These are phyloP conservation scores for Musa itinerans DNA, from an alignment of 176 grass and related monocot genomes.

Conservation along the genomic window DNA sequence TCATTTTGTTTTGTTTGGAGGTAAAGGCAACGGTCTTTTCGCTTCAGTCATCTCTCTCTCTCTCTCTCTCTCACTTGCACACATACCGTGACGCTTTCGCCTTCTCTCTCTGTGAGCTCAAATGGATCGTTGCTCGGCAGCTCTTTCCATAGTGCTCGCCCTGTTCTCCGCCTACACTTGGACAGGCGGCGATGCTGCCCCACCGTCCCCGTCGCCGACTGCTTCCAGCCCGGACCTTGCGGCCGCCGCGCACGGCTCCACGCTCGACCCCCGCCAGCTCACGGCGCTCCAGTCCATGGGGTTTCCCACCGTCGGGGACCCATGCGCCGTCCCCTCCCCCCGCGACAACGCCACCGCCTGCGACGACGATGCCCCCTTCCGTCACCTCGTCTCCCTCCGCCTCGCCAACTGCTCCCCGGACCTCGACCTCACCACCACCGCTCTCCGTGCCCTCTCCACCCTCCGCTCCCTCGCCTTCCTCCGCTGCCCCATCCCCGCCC, in stretches of 20 bases:
- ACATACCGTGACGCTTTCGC: not conserved
- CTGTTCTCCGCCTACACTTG: not conserved
- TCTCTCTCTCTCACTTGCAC: not conserved
- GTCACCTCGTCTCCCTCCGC: conserved; percentile 57
- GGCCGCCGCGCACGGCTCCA: conserved; percentile 1
- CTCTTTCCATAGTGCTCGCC: not conserved
- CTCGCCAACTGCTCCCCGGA: conserved; percentile 71
- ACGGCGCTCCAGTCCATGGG: conserved; percentile 66
- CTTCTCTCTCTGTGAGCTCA: not conserved
- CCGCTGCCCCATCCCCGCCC: conserved; percentile 50
- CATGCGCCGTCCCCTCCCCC: conserved; percentile 27
- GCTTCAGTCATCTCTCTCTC: not conserved
- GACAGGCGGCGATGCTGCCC: not conserved
- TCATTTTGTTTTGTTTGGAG: too few species aligned
- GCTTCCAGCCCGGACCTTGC: not conserved
- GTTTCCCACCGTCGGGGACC: conserved; percentile 28
- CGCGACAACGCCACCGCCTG: conserved; percentile 43
- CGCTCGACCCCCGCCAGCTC: conserved; percentile 68
- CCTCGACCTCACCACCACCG: conserved; percentile 52
- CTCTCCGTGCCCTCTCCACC: conserved; percentile 51
- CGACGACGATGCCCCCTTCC: conserved; percentile 54
- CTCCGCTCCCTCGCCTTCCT: conserved; percentile 47
- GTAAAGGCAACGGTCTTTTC: too few species aligned
- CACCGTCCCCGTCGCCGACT: not conserved
- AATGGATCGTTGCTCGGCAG: not conserved